phyloP scores from a whole-genome alignment of 768 basidiomycete species.

The Fomitopsis pulvina region DNA sequence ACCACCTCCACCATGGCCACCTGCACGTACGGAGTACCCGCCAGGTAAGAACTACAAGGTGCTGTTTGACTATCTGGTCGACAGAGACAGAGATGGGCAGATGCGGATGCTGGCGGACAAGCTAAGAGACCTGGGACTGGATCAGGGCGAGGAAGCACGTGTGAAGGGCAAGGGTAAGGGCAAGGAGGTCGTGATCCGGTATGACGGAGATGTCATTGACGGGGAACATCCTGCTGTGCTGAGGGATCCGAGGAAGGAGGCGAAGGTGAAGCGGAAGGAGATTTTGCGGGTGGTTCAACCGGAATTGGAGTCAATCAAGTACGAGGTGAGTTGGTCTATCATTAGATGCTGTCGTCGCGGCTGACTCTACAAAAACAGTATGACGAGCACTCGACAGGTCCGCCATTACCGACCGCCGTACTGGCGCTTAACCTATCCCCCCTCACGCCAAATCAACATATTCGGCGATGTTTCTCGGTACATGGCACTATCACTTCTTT shows the following conservation, averaged over 20 bases:
- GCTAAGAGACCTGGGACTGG: constrained; percentile 26
- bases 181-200: constrained; percentile 48
- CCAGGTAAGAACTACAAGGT: constrained; percentile 49
- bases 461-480: constrained; percentile 57
- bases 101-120: constrained; percentile 35
- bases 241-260: constrained; percentile 49
- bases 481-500: constrained; percentile 61
- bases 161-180: constrained; percentile 61
- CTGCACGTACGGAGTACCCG: constrained; percentile 43
- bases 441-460: constrained; percentile 56
- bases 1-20: constrained; percentile 48
- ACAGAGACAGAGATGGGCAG: constrained; percentile 37
- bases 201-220: constrained; percentile 48
- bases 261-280: constrained; percentile 24
- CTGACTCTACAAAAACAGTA: constrained; percentile 38
- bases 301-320: constrained; percentile 41
- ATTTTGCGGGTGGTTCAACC: constrained; percentile 25
- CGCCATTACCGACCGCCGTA: constrained; percentile 69
- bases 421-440: constrained; percentile 68
- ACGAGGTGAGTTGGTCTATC: constrained; percentile 41
- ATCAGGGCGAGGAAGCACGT: constrained; percentile 29
- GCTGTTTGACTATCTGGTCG: constrained; percentile 53
- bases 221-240: constrained; percentile 35
- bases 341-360: constrained; percentile 3
- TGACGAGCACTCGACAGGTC: constrained; percentile 64